These are phyloP conservation scores for Colletotrichum lentis DNA, from an alignment of 2,329 filamentous ascomycete genomes.

Conservation along the genomic window DNA sequence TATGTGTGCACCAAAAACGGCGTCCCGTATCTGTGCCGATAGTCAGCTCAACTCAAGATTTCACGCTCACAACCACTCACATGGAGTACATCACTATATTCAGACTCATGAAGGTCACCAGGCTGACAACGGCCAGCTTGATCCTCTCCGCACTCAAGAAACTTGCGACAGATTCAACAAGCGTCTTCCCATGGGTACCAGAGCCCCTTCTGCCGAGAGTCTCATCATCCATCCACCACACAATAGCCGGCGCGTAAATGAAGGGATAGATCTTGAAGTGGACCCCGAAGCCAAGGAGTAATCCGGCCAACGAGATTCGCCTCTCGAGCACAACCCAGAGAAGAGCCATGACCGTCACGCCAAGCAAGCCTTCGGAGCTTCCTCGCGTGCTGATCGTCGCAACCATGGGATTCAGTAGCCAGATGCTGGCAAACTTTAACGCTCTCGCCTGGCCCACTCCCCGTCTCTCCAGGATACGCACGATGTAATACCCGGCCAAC, in stretches of 20 bases:
- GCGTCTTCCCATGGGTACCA: conserved; percentile 34
- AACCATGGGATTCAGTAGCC: conserved; percentile 98
- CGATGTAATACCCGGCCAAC: conserved; percentile 81
- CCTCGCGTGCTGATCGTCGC: conserved; percentile 95
- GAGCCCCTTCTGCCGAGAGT: conserved; percentile 45
- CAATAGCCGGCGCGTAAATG: conserved; percentile 84
- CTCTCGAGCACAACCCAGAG: conserved; percentile 80
- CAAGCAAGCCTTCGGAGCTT: conserved; percentile 89
- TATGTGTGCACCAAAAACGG: conserved; percentile 91
- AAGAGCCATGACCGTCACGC: conserved; percentile 81
- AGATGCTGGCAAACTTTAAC: conserved; percentile 82
- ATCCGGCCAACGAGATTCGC: conserved; percentile 71
- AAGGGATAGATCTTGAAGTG: conserved; percentile 99
- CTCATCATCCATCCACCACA: conserved; percentile 79
- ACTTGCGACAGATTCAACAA: conserved; percentile 41
- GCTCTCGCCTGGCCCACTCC: conserved; percentile 64
- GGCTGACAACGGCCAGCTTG: conserved; percentile 68
- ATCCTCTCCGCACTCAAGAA: conserved; percentile 66
- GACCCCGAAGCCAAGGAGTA: conserved; percentile 81
- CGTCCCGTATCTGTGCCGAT: conserved; percentile 70
- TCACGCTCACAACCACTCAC: conserved; percentile 54
- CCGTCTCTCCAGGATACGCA: conserved; percentile 51
- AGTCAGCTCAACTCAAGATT: background rate
- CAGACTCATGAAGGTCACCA: conserved; percentile 75
- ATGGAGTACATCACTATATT: conserved; percentile 81